A percentile compares a stretch with the other conserved stretches of the same genome.
phyloP scores from a whole-genome alignment of 2,329 filamentous ascomycete species.

The Clarireedia monteithiana region DNA sequence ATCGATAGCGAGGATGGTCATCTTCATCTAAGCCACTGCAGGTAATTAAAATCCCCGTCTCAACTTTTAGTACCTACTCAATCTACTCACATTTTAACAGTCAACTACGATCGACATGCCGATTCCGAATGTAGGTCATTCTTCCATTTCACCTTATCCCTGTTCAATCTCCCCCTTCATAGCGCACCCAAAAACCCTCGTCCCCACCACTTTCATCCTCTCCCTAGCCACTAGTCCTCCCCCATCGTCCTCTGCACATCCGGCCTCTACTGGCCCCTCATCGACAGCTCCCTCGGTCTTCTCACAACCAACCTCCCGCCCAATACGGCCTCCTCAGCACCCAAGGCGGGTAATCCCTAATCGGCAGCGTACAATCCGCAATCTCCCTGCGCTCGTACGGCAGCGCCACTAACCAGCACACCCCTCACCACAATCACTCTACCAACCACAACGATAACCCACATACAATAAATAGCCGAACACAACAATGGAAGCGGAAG shows the following conservation, averaged over 20 bases:
- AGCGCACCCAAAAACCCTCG: too few relatives aligned
- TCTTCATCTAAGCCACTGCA: constrained; percentile 3
- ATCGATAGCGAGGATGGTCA: constrained; percentile 1
- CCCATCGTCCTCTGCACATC: neutral
- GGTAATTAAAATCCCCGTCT: neutral
- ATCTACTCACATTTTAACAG: neutral
- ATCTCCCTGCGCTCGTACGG: neutral
- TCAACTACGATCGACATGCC: constrained; percentile 1
- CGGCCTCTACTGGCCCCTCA: constrained; percentile 2
- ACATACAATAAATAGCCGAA: too few relatives aligned
- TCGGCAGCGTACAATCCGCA: neutral
- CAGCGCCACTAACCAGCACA: neutral
- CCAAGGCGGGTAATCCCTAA: neutral
- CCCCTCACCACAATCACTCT: too few relatives aligned
- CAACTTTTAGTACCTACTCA: neutral
- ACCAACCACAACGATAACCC: too few relatives aligned
- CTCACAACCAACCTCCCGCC: constrained; percentile 2
- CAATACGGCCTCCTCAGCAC: constrained; percentile 6
- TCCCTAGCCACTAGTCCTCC: neutral
- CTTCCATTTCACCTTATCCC: too few relatives aligned
- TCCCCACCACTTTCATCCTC: neutral
- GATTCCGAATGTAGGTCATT: constrained; percentile 1
- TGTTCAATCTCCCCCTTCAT: too few relatives aligned
- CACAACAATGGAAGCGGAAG: too few relatives aligned
- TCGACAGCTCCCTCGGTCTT: constrained; percentile 5